Evolutionary conservation across 2,329 filamentous ascomycete species (phyloP).

Genomic region (Arthroderma uncinatum): DNA sequence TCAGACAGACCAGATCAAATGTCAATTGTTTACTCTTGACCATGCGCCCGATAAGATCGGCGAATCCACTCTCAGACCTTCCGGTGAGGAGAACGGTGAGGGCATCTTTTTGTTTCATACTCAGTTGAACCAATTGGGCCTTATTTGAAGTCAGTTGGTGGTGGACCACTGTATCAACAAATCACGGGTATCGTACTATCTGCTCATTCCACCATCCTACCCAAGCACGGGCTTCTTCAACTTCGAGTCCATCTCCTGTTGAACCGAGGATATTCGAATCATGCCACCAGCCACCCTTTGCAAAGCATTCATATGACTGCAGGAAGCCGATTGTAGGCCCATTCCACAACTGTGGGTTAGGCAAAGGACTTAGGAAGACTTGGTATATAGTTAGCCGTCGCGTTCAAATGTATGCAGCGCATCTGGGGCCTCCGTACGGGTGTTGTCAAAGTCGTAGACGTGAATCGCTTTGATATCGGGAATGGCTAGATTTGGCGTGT

Average conservation of each 20-base stretch:
- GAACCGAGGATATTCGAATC: constrained; percentile 74
- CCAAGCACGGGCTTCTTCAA: constrained; percentile 77
- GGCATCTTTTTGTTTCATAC: constrained; percentile 72
- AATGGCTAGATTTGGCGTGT: constrained; percentile 36
- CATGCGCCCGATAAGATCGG: constrained; percentile 71
- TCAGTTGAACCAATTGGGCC: constrained; percentile 63
- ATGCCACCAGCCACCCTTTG: constrained; percentile 94
- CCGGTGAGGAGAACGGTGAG: constrained; percentile 81
- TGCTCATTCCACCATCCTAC: constrained; percentile 94
- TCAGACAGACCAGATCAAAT: constrained; percentile 81
- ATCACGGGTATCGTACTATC: constrained; percentile 45
- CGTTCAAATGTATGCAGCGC: not conserved
- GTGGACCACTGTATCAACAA: not conserved
- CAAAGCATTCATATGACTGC: constrained; percentile 62
- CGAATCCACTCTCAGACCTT: constrained; percentile 64
- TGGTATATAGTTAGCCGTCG: not conserved
- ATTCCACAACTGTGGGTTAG: constrained; percentile 81
- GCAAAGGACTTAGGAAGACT: constrained; percentile 87
- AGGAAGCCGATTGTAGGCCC: constrained; percentile 64
- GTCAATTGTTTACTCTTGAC: constrained; percentile 63
- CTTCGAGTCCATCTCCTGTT: constrained; percentile 70
- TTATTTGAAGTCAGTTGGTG: constrained; percentile 14
- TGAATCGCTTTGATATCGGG: constrained; percentile 68
- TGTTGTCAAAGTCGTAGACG: constrained; percentile 98
- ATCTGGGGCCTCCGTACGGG: constrained; percentile 46